These are phyloP conservation scores for Cystoisospora suis DNA, from an alignment of 169 alveolate species.

Conservation along the genomic window DNA sequence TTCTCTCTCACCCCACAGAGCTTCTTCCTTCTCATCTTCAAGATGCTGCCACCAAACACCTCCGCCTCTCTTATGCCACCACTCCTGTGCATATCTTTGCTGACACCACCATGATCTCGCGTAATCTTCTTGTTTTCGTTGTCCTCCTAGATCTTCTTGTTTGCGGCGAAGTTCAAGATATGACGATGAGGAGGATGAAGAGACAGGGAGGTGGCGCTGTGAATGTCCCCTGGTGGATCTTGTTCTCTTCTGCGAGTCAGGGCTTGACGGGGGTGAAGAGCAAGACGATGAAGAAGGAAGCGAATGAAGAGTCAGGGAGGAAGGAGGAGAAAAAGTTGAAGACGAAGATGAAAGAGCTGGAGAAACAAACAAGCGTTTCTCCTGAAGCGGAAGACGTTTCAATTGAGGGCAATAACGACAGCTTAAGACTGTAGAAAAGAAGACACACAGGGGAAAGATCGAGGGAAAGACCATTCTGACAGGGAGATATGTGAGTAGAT, in stretches of 20 bases:
- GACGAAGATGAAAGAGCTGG: no score
- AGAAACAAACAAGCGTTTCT: no score
- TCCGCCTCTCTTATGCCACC: slow-evolving; percentile 15
- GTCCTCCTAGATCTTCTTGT: slow-evolving; percentile 3
- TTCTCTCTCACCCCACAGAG: slow-evolving; percentile 5
- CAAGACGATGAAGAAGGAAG: no score
- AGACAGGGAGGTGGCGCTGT: background rate
- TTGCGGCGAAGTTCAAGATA: background rate
- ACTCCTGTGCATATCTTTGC: slow-evolving; percentile 1
- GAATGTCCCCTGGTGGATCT: no score
- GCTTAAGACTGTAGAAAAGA: background rate
- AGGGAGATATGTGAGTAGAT: background rate
- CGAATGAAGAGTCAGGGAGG: no score
- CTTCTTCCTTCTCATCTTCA: background rate
- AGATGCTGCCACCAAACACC: slow-evolving; percentile 30
- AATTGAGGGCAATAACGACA: background rate
- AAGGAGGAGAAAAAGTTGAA: no score
- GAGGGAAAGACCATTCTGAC: background rate
- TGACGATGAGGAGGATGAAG: background rate
- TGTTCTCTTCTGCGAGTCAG: no score
- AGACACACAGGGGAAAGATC: background rate
- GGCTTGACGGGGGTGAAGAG: no score
- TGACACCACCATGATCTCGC: background rate
- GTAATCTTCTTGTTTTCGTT: background rate
- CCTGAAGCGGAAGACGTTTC: background rate